Conservation (phyloP, 768 basidiomycete genomes). For the Xerocomus spinulosus region DNA sequence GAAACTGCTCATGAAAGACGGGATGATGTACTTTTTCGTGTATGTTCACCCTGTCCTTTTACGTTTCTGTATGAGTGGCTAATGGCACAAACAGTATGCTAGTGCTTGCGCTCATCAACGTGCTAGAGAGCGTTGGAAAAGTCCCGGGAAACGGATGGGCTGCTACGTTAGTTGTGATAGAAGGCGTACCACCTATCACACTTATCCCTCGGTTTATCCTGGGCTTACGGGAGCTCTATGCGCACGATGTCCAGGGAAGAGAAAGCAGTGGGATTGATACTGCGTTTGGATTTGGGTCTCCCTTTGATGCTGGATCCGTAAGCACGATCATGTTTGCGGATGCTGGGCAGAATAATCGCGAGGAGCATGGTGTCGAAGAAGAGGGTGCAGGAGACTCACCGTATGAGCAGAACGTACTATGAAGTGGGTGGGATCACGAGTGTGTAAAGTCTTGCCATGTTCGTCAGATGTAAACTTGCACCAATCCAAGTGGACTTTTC, state of each 20-base stretch:
- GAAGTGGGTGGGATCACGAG: no score
- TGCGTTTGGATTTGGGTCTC: not conserved
- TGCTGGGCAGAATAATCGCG: not conserved
- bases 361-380: no score
- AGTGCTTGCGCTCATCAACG: not conserved
- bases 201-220: slow-evolving; percentile 1
- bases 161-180: not conserved
- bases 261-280: not conserved
- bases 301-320: no score
- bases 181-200: not conserved
- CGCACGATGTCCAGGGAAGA: not conserved
- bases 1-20: not conserved
- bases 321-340: not conserved
- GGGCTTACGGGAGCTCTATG: not conserved
- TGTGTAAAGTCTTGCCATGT: no score
- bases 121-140: not conserved
- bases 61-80: not conserved
- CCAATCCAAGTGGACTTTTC: no score
- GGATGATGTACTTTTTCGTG: not conserved
- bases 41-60: not conserved
- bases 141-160: not conserved
- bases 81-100: not conserved
- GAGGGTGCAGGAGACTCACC: no score
- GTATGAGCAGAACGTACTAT: no score
- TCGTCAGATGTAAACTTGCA: no score